Evolutionary conservation across 768 basidiomycete species (phyloP), one percentile per base, ranked within the genome.

Genomic region (Infundibulicybe gibba): DNA sequence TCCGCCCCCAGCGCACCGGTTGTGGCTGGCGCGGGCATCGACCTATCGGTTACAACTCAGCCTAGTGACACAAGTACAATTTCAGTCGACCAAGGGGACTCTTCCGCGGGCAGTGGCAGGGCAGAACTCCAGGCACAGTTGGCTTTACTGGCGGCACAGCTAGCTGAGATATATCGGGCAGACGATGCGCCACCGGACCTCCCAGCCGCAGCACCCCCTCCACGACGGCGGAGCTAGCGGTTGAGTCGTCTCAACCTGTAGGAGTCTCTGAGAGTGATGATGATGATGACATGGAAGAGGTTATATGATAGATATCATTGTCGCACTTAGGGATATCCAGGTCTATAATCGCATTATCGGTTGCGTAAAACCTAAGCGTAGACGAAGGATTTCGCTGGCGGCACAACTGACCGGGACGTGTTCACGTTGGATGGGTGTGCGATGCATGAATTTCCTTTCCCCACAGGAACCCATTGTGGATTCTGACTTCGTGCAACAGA

Each of bases 51-150:
- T 35, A 41, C 8, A 19, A n/a, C 41, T 12, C 20, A 14, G 32
- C 25, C 20, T 13, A 15, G 15, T 3, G 35, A 14, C 17, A 19
- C 41, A 10, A 31, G 2, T 13, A 32, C 25, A 17, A 25, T 32
- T 20, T 11, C 11, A 32, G 44, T 16, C n/a, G 31, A 14, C 5
- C 40, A 9, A 32, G 37, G 31, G n/a, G 45, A 49, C 12, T 37
- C 51, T 40, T 30, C 53, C 4, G 49, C 47, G 31, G 48, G 49
- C 10, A 51, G 72, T 44, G 69, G 77, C 40, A 74, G 88, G 14
- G 85, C 87, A 32, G 79, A 82, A 44, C 61, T 90, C 44, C 87
- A 89, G 56, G 85, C 83, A 1, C 85, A 85, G 52, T 70, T 90
- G 38, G 86, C 81, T 2, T 70, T 90, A 25, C 60, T 90, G 45